These are phyloP conservation scores for Fagus crenata DNA, from an alignment of 306 rosid species.

Conservation along the genomic window DNA sequence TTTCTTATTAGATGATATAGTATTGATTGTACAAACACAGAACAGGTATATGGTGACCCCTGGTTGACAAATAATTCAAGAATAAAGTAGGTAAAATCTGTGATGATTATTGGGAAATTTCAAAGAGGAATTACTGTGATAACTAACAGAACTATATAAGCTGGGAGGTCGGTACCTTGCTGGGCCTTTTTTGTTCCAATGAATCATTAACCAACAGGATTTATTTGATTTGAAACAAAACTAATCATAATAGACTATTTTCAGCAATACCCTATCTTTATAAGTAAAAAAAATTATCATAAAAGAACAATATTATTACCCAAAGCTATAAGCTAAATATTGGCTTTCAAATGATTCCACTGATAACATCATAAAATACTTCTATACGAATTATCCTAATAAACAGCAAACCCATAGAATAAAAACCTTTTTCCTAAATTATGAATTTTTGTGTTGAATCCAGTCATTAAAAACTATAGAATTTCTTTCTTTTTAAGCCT, in stretches of 20 bases:
- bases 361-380: too few species aligned
- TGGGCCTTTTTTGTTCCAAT: too few species aligned
- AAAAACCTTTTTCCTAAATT: not conserved
- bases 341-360: not conserved
- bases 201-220: too few species aligned
- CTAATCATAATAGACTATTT: too few species aligned
- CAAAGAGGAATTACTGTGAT: not conserved
- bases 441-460: not conserved
- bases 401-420: not conserved
- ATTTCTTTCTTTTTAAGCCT: not conserved
- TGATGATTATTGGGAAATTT: not conserved
- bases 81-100: not conserved
- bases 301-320: not conserved
- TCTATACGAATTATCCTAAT: too few species aligned
- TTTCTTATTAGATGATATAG: conserved; percentile 9
- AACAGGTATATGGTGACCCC: not conserved
- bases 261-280: not conserved
- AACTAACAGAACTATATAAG: not conserved
- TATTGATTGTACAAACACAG: not conserved
- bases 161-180: not conserved
- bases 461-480: not conserved
- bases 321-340: not conserved
- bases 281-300: not conserved
- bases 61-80: not conserved
- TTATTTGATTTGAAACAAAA: too few species aligned